A percentile compares a stretch with the other conserved stretches of the same genome.
These are phyloP conservation scores for Fusarium sp. DNA, from an alignment of 2,329 filamentous ascomycete genomes.

Conservation along the genomic window DNA sequence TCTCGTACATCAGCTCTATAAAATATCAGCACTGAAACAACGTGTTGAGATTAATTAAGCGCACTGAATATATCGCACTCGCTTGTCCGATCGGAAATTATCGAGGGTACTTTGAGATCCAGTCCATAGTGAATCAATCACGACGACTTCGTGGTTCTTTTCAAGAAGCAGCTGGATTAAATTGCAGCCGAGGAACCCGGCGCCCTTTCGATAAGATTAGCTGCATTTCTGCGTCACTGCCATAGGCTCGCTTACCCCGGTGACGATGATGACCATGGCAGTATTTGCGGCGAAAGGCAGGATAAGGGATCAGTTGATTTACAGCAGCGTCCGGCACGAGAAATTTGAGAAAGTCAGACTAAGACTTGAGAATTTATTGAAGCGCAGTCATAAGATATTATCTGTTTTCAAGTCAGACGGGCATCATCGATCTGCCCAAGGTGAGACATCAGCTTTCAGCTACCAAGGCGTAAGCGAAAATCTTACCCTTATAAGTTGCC, in stretches of 20 bases:
- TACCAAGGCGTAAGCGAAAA: constrained; percentile 9
- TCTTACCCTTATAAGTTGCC: neutral
- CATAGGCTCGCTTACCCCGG: constrained; percentile 14
- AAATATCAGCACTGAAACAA: neutral
- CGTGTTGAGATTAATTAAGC: rapidly evolving
- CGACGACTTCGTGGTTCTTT: constrained; percentile 21
- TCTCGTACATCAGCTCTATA: constrained; percentile 26
- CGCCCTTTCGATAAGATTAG: constrained; percentile 12
- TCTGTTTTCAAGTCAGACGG: neutral
- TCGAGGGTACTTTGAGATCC: constrained; percentile 22
- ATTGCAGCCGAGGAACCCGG: constrained; percentile 32
- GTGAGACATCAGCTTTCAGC: constrained; percentile 9
- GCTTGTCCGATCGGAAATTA: constrained; percentile 1
- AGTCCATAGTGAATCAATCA: constrained; percentile 34
- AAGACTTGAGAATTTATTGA: neutral
- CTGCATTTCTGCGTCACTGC: neutral
- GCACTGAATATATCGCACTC: constrained; percentile 23
- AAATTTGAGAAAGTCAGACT: rapidly evolving
- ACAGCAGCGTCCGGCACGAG: rapidly evolving
- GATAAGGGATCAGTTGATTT: neutral
- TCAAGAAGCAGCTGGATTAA: constrained; percentile 24
- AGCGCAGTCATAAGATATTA: neutral
- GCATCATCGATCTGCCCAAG: constrained; percentile 1
- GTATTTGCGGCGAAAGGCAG: neutral
- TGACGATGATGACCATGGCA: constrained; percentile 22